phyloP scores from a whole-genome alignment of 1,284 basidiomycete genomes.

The Boletus mariae region DNA sequence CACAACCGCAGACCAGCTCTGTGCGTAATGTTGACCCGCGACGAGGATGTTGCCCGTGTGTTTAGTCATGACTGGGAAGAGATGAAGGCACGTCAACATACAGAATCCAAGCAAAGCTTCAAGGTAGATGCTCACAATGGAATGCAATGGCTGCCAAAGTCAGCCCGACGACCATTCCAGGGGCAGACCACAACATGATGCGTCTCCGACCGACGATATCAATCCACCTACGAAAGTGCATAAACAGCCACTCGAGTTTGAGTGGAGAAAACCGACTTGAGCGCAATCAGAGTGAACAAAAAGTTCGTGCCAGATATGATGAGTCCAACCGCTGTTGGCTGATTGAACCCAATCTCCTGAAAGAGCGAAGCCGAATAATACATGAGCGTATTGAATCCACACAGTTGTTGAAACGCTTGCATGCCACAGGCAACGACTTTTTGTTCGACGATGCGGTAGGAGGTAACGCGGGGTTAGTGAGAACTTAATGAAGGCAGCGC shows the following conservation, averaged over 20 bases:
- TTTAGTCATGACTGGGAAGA: conserved; percentile 56
- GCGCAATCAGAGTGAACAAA: conserved; percentile 75
- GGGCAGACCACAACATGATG: conserved; percentile 76
- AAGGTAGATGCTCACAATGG: conserved; percentile 50
- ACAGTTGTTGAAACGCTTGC: conserved; percentile 81
- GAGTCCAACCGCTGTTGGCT: conserved; percentile 76
- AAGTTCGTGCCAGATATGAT: conserved; percentile 81
- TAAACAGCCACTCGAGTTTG: neutral
- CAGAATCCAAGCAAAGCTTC: neutral
- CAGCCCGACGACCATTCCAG: conserved; percentile 74
- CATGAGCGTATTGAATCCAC: conserved; percentile 74
- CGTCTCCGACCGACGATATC: conserved; percentile 74
- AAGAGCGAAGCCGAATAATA: conserved; percentile 80
- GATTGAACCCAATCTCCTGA: conserved; percentile 75
- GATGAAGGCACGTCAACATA: neutral
- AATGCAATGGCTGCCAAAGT: conserved; percentile 72
- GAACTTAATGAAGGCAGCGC: neutral
- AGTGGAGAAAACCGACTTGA: conserved; percentile 40
- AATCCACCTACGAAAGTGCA: conserved; percentile 47
- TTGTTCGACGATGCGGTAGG: neutral
- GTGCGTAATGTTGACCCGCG: conserved; percentile 61
- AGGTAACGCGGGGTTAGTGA: neutral
- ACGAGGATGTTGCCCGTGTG: conserved; percentile 66
- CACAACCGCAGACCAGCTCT: conserved; percentile 65
- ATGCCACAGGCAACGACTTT: conserved; percentile 73